phyloP scores from a whole-genome alignment of 306 rosid genomes.

The Cucumis cinereus region DNA sequence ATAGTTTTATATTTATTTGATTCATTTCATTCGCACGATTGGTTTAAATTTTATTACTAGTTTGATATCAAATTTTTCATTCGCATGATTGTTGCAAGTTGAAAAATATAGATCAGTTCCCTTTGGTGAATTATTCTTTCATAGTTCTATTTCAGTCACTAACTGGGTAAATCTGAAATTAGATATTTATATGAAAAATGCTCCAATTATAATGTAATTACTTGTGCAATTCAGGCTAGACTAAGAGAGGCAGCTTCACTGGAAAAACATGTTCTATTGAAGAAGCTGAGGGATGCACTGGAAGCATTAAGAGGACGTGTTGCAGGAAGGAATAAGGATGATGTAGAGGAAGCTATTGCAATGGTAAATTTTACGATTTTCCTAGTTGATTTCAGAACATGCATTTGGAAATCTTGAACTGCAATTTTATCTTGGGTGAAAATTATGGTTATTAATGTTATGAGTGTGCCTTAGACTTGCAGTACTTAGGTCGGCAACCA shows the following conservation, averaged over 20 bases:
- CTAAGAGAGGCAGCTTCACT: slow-evolving; percentile 82
- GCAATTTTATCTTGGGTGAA: not conserved
- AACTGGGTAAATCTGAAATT: not conserved
- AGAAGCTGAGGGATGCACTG: slow-evolving; percentile 90
- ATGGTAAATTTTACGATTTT: slow-evolving; percentile 40
- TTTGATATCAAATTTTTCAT: not conserved
- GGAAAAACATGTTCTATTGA: slow-evolving; percentile 81
- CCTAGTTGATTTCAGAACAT: not conserved
- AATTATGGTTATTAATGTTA: not conserved
- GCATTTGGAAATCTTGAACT: not conserved
- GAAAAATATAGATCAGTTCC: not conserved
- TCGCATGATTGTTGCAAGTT: not conserved
- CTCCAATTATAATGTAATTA: slow-evolving; percentile 4
- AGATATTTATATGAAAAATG: not conserved
- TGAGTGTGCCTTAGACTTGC: not conserved
- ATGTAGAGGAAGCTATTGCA: slow-evolving; percentile 70
- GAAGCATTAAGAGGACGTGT: slow-evolving; percentile 77
- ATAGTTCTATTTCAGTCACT: not conserved
- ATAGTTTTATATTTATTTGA: not conserved
- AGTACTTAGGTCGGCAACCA: not conserved
- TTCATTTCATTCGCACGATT: not conserved
- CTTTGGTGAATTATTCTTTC: not conserved
- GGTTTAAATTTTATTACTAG: too few species aligned
- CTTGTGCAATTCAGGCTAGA: slow-evolving; percentile 56
- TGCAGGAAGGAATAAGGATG: slow-evolving; percentile 77